Conservation (phyloP, 768 basidiomycete genomes). For the Lactarius indigo region DNA sequence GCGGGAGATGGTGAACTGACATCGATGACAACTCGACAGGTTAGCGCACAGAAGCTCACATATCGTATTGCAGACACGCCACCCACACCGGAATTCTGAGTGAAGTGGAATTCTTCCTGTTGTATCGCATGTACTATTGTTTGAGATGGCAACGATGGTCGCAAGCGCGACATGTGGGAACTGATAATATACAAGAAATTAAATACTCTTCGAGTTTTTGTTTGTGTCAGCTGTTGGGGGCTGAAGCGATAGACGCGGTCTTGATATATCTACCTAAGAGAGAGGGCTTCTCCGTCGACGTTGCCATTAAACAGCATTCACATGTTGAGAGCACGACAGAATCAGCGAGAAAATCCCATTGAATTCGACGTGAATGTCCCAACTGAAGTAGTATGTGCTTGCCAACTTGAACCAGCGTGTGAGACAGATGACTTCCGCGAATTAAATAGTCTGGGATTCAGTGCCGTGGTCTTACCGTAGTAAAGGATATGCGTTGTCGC, state of each 20-base stretch:
- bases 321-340: not conserved
- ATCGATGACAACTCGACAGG: not conserved
- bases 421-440: too few relatives aligned
- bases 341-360: not conserved
- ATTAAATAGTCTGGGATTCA: not conserved
- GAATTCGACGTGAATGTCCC: not conserved
- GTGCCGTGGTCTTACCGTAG: too few relatives aligned
- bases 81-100: constrained; percentile 13
- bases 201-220: not conserved
- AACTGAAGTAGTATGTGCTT: not conserved
- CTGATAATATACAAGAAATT: not conserved
- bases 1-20: not conserved
- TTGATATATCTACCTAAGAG: too few relatives aligned
- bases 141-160: not conserved
- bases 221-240: not conserved
- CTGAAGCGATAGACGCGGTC: not conserved
- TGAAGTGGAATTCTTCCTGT: not conserved
- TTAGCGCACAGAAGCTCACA: constrained; percentile 33
- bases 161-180: not conserved
- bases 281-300: too few relatives aligned
- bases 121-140: not conserved
- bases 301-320: not conserved
- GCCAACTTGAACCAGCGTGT: too few relatives aligned
- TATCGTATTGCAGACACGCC: constrained; percentile 27
- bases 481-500: too few relatives aligned